Evolutionary conservation across 176 grass and related monocot species (phyloP).

Genomic region (Carex littledalei): DNA sequence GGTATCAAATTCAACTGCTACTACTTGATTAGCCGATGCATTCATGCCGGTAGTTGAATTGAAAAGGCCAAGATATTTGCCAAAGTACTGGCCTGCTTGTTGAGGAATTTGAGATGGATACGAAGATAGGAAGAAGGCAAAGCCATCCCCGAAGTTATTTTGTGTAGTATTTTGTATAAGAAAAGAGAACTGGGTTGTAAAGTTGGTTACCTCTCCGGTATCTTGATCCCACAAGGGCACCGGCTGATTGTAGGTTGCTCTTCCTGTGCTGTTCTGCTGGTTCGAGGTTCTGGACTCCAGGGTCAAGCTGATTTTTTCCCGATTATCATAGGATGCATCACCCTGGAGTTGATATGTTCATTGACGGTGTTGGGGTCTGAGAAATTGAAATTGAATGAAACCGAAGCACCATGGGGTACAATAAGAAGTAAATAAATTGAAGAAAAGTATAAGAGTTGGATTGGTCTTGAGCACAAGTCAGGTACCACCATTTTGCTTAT

Average conservation of each 20-base stretch:
- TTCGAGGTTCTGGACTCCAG: background rate
- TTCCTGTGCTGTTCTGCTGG: background rate
- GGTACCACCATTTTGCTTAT: background rate
- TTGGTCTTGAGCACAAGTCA: background rate
- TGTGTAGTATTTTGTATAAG: background rate
- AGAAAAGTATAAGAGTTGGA: background rate
- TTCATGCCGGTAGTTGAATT: background rate
- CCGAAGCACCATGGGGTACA: slow-evolving; percentile 11
- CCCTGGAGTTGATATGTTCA: background rate
- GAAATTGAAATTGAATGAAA: slow-evolving; percentile 46
- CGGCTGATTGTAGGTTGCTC: slow-evolving; percentile 15
- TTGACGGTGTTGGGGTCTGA: background rate
- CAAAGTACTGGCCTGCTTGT: too few relatives aligned
- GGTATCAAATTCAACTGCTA: slow-evolving; percentile 30
- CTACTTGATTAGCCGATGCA: background rate
- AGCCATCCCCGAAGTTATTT: background rate
- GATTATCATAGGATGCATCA: too few relatives aligned
- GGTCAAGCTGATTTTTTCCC: background rate
- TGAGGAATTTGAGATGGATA: background rate
- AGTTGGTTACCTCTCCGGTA: slow-evolving; percentile 35
- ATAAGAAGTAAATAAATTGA: background rate
- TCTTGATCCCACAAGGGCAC: slow-evolving; percentile 29
- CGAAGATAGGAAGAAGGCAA: slow-evolving; percentile 18
- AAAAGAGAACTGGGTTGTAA: slow-evolving; percentile 34
- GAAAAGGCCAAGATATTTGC: slow-evolving; percentile 11